Base-by-base conservation (phyloP, 352 stramenopile species). In the Halophytophthora polymorphica region DNA sequence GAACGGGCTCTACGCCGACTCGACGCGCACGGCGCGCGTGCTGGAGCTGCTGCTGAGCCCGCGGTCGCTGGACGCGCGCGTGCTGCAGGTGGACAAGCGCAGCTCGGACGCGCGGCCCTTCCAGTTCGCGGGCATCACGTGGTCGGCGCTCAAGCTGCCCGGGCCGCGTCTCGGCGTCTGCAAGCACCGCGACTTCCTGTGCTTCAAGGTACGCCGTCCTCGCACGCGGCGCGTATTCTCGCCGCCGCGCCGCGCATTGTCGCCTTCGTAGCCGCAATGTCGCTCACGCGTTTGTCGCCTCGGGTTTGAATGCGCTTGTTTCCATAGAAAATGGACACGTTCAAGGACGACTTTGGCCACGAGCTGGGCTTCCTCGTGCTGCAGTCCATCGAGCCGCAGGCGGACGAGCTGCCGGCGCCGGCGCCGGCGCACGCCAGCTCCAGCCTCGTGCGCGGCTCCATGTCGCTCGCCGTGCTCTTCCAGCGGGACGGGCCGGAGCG, bases 1-100 rank as follows among this genome's bases (percentile, higher is more conserved):
- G 77, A 86, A 88, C 53, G 80, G 80, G 0, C 53, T 91, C 19
- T 91, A 91, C 53, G 80, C 80, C 11, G 77, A 89, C 63, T 81
- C 75, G 15, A 88, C 77, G 12, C 58, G 76, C n/a, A 83, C 86
- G 35, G 66, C 76, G 1, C 61, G 73, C 35, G 77, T 91, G 15
- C 43, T 89, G 38, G 66, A 88, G 42, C 66, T 71, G 53, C 64
- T 91, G 45, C 52, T 91, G 21, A 86, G 72, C 60, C 63, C 60
- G 15, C 58, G 65, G 21, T 77, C 82, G 8, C 33, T 89, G 13
- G 76, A 91, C 58, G 52, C 73, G 4, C 50, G 66, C n/a, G 68
- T 91, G 41, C 60, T 91, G 13, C 72, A 85, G 42, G 80, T 91
- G 15, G 80, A 91, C 65, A 77, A 69, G 31, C 73, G 73, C 48